A percentile compares a stretch with the other conserved stretches of the same genome.
Conservation (phyloP, 1,284 basidiomycete genomes). For the Austropuccinia psidii region DNA sequence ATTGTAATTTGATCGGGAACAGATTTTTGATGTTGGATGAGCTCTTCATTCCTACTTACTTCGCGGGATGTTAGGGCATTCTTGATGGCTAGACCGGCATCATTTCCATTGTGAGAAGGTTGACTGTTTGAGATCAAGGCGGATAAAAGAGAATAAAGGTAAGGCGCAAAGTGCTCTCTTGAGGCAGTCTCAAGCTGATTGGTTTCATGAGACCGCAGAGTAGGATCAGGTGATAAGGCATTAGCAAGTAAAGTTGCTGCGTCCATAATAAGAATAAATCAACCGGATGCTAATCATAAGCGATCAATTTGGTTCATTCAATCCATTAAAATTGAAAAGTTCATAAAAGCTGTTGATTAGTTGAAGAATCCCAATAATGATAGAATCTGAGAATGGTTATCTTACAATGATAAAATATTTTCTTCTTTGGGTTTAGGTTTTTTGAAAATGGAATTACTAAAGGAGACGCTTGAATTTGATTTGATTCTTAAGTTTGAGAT, state of each 20-base stretch:
- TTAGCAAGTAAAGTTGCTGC: conserved; percentile 35
- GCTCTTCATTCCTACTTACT: conserved; percentile 63
- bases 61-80: conserved; percentile 87
- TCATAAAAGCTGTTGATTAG: too few relatives aligned
- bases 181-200: conserved; percentile 31
- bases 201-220: conserved; percentile 21
- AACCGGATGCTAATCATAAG: too few relatives aligned
- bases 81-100: conserved; percentile 93
- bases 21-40: conserved; percentile 69
- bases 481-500: too few relatives aligned
- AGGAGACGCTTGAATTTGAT: too few relatives aligned
- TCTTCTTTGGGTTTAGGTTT: too few relatives aligned
- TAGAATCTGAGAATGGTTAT: too few relatives aligned
- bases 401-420: too few relatives aligned
- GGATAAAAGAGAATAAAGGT: conserved; percentile 74
- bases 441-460: too few relatives aligned
- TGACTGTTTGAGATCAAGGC: conserved; percentile 69
- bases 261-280: too few relatives aligned
- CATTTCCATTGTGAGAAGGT: conserved; percentile 73
- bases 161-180: conserved; percentile 53
- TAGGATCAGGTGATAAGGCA: conserved; percentile 26
- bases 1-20: conserved; percentile 62
- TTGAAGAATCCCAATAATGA: too few relatives aligned
- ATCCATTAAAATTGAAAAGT: too few relatives aligned
- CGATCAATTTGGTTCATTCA: too few relatives aligned